Evolutionary conservation across 2,329 filamentous ascomycete species (phyloP).

Genomic region (Alternaria conjuncta): DNA sequence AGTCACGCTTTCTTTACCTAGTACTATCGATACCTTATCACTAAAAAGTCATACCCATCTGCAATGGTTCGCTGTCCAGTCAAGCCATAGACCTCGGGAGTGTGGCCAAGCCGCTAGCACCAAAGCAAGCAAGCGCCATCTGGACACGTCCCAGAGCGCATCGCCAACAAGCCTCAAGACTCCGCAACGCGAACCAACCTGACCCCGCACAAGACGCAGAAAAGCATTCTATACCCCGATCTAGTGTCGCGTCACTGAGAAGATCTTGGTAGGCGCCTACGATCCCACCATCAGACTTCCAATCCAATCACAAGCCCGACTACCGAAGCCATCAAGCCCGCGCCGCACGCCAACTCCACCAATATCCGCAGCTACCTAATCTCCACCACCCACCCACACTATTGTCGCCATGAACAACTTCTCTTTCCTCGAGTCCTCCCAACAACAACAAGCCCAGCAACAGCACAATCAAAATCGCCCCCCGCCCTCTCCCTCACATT

Average conservation of each 20-base stretch:
- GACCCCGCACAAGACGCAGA: conserved; percentile 7
- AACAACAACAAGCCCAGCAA: conserved; percentile 16
- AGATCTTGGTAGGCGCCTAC: background rate
- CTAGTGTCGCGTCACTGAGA: conserved; percentile 1
- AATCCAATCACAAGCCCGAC: conserved; percentile 9
- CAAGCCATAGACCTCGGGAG: background rate
- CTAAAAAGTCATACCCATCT: background rate
- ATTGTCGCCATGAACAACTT: conserved; percentile 44
- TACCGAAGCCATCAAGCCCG: conserved; percentile 7
- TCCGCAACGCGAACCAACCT: conserved; percentile 1
- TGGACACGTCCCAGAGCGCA: background rate
- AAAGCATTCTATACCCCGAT: background rate
- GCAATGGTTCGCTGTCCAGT: background rate
- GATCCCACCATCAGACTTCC: conserved; percentile 1
- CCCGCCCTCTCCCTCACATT: conserved; percentile 43
- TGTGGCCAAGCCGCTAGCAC: conserved; percentile 8
- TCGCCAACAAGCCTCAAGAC: background rate
- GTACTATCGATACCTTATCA: background rate
- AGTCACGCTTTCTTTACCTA: background rate
- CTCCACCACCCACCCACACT: conserved; percentile 13
- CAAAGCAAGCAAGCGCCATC: background rate
- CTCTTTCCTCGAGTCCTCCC: conserved; percentile 41
- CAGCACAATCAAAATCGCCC: conserved; percentile 34
- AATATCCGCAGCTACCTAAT: conserved; percentile 9
- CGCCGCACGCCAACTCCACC: conserved; percentile 18